These are phyloP conservation scores for Apiospora koreana DNA, from an alignment of 2,329 filamentous ascomycete species.

Conservation along the genomic window DNA sequence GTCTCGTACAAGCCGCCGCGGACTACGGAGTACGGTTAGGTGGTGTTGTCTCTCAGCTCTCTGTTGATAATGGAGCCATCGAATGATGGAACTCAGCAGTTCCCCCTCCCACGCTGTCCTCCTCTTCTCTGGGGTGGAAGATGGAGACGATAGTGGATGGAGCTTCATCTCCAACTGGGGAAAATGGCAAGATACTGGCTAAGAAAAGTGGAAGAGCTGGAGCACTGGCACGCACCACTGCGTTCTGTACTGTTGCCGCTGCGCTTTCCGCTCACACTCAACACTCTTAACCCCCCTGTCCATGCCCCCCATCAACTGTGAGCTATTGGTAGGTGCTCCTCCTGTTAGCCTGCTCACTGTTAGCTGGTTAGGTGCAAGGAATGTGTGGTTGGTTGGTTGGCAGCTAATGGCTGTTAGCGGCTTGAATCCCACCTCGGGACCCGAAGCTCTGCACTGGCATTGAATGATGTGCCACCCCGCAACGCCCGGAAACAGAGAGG, in stretches of 20 bases:
- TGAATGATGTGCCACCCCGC: background rate
- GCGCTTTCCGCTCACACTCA: background rate
- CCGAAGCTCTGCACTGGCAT: too few relatives aligned
- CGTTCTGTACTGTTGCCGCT: background rate
- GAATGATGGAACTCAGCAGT: background rate
- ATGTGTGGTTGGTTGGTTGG: background rate
- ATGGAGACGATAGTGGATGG: conserved; percentile 5
- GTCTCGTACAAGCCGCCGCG: background rate
- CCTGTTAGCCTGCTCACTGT: background rate
- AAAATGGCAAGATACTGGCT: background rate
- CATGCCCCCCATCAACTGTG: background rate
- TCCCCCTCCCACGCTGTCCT: background rate
- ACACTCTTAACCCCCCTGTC: background rate
- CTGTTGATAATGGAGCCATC: background rate
- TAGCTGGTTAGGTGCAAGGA: background rate
- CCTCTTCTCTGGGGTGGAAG: conserved; percentile 1
- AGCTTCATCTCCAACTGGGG: background rate
- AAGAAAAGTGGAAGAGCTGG: background rate
- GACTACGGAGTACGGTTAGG: too few relatives aligned
- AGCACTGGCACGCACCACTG: background rate
- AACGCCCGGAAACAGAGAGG: background rate
- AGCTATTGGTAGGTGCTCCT: conserved; percentile 1
- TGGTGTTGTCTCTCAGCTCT: background rate
- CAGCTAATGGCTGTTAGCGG: background rate
- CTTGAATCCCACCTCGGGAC: background rate